These are phyloP conservation scores for Quercus tomentella DNA, from an alignment of 331 rosid species.

Conservation along the genomic window DNA sequence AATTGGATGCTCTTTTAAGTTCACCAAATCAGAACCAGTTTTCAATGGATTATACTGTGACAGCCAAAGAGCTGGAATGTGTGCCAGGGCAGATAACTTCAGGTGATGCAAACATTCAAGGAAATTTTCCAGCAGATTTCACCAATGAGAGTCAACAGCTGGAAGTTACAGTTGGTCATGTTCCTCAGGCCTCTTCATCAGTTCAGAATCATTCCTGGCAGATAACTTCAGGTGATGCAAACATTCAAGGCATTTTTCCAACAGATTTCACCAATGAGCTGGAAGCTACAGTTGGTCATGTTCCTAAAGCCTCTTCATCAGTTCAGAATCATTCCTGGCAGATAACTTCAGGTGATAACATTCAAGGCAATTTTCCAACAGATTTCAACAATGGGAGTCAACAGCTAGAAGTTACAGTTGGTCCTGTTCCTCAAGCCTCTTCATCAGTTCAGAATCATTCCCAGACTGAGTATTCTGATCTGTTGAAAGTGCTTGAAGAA, in stretches of 20 bases:
- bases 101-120: background rate
- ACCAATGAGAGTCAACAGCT: background rate
- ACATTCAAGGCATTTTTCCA: background rate
- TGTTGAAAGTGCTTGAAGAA: constrained; percentile 27
- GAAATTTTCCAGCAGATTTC: background rate
- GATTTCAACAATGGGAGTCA: background rate
- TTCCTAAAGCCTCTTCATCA: background rate
- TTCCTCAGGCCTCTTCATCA: background rate
- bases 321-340: background rate
- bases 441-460: constrained; percentile 3
- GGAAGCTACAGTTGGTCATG: background rate
- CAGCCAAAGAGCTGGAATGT: background rate
- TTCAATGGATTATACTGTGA: background rate
- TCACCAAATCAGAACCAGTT: constrained; percentile 1
- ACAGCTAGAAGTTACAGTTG: background rate
- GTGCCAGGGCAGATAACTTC: background rate
- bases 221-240: background rate
- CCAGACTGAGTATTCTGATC: constrained; percentile 9
- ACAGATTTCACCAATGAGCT: background rate
- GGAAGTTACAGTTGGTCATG: background rate
- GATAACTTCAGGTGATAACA: background rate
- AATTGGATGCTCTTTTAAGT: background rate
- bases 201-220: background rate
- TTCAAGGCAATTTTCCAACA: background rate
- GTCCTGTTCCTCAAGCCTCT: constrained; percentile 3